Evolutionary conservation across 1,139 yeast species (phyloP).

Genomic region (Zhuliangozyma parablackwelliae): DNA sequence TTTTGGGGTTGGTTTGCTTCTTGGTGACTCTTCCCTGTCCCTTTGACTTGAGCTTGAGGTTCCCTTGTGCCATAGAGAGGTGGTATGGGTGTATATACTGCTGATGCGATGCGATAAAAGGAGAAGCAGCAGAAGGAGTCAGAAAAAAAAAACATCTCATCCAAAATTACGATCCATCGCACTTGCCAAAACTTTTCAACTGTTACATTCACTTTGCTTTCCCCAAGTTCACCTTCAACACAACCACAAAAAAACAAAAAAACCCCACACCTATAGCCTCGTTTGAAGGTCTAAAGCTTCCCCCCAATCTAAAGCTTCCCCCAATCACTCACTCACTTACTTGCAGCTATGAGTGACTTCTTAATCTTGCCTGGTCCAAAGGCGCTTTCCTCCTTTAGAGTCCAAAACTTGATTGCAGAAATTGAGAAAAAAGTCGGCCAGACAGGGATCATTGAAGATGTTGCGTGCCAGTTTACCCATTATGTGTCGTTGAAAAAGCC

Average conservation of each 20-base stretch:
- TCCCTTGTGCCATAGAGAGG: constrained; percentile 53
- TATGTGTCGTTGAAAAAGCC: constrained; percentile 58
- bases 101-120: too few species aligned
- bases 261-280: too few species aligned
- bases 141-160: too few species aligned
- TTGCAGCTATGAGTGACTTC: constrained; percentile 18
- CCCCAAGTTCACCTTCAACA: too few species aligned
- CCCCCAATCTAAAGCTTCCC: constrained; percentile 1
- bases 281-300: neutral
- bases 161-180: too few species aligned
- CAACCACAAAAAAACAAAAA: too few species aligned
- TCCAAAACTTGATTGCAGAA: constrained; percentile 65
- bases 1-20: constrained; percentile 54
- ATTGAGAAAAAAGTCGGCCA: constrained; percentile 67
- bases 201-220: too few species aligned
- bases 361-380: constrained; percentile 82
- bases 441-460: constrained; percentile 55
- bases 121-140: too few species aligned
- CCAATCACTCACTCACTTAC: neutral
- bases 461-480: constrained; percentile 76
- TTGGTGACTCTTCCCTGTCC: constrained; percentile 49
- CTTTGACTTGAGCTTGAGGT: constrained; percentile 43
- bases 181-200: too few species aligned
- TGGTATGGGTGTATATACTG: too few species aligned
- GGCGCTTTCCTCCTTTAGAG: constrained; percentile 85